Evolutionary conservation across 1,284 basidiomycete species (phyloP).

Genomic region (Cutaneotrichosporon spelunceum): DNA sequence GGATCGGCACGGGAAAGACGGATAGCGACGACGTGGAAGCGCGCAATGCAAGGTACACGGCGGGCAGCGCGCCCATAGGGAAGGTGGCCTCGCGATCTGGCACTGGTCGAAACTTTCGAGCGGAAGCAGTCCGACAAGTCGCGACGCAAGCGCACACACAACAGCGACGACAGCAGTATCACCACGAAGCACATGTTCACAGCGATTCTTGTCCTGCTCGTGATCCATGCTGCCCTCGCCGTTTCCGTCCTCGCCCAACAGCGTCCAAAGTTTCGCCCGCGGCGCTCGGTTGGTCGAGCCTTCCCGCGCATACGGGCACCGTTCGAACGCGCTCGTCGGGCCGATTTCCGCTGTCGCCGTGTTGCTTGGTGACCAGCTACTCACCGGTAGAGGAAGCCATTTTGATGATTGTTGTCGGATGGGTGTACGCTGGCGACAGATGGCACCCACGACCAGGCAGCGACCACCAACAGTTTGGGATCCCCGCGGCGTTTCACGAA

Average conservation of each 20-base stretch:
- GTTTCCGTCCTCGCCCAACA: background rate
- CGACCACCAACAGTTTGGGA: background rate
- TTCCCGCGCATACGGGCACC: background rate
- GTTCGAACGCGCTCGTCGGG: constrained; percentile 1
- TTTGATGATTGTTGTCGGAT: constrained; percentile 20
- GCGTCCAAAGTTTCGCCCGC: background rate
- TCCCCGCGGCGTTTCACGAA: background rate
- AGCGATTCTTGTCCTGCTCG: background rate
- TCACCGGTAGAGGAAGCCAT: constrained; percentile 25
- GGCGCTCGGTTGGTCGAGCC: background rate
- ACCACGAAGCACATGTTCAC: background rate
- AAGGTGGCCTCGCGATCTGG: constrained; percentile 1
- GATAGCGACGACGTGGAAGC: background rate
- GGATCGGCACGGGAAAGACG: background rate
- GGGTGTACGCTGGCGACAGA: constrained; percentile 3
- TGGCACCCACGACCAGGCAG: background rate
- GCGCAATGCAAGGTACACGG: background rate
- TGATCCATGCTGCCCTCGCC: background rate
- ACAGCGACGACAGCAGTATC: background rate
- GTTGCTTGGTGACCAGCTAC: constrained; percentile 4
- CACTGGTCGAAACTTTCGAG: background rate
- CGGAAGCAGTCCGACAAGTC: background rate
- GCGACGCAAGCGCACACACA: background rate
- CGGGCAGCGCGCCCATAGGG: background rate
- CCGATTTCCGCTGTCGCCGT: background rate